Evolutionary conservation across 805 yeast genomes (phyloP), one percentile per base, ranked within the genome.

Genomic region (Yarrowia divulgata): DNA sequence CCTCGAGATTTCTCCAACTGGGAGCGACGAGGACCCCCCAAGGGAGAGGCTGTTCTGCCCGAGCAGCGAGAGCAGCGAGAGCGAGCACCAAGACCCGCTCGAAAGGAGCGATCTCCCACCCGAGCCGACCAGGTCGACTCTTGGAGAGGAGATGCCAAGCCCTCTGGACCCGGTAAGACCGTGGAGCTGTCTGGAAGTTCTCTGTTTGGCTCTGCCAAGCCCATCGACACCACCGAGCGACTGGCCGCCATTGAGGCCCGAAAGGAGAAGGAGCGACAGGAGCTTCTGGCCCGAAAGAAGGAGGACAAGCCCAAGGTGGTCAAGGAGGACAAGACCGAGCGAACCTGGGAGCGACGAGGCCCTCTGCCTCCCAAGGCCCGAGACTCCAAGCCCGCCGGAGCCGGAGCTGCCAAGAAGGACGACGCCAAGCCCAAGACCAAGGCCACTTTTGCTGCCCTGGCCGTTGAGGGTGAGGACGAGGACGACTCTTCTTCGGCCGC

Each of bases 121-220:
- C 67, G 71, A 34, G 71, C 72, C 39, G 75, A 73, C 42, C 37
- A 49, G 45, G 69, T 60, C 12, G 73, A 78, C 77, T 73, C 74
- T 73, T 72, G 80, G 80, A 69, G 78, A 73, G 78, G 76, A 73
- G 81, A 74, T 69, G 70, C 71, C 71, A 73, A 75, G 42, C 57
- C 57, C 48, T 48, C 57, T 13, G 68, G 68, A 13, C 68, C 55
- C 68, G 74, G 78, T 71, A 75, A 54, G 40, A 63, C 68, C 37
- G 68, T 63, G 46, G 37, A 49, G 23, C 39, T 63, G 18, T 43
- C 48, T n/a, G 68, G 68, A 52, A 39, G 71, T 67, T 18, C 76
- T 73, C 95, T 97, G 6, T 91, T 92, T 80, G 97, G 97, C 0
- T 80, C 85, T 5, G 97, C 97, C 0, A 90, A 87, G 78, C 97